These are phyloP conservation scores for Colletotrichum filicis DNA, from an alignment of 2,329 filamentous ascomycete species.

Conservation along the genomic window DNA sequence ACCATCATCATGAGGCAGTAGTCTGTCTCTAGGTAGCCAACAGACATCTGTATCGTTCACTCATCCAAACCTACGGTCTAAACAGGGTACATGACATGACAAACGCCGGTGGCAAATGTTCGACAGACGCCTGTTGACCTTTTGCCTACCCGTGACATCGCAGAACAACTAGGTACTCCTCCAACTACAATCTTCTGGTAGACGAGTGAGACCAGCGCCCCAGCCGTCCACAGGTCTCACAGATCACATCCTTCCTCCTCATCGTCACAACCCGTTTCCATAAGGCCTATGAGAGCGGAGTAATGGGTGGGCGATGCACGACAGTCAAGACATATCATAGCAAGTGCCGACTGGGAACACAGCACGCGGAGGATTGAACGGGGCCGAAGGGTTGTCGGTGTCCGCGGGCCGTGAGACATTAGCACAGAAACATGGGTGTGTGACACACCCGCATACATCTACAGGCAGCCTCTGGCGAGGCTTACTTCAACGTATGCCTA, in stretches of 20 bases:
- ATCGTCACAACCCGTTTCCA: not conserved
- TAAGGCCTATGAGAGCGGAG: too few relatives aligned
- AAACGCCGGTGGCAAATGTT: too few relatives aligned
- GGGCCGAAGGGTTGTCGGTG: not conserved
- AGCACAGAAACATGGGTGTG: not conserved
- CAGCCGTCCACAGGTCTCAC: not conserved
- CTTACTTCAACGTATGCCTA: not conserved
- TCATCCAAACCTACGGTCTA: not conserved
- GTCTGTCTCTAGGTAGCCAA: not conserved
- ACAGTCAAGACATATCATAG: not conserved
- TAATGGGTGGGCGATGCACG: not conserved
- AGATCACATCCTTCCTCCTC: not conserved
- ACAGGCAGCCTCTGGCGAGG: not conserved
- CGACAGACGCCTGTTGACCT: not conserved
- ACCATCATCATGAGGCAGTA: not conserved
- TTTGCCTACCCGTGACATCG: not conserved
- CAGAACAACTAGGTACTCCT: too few relatives aligned
- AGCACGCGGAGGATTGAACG: not conserved
- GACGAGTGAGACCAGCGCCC: not conserved
- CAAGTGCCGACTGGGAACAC: not conserved
- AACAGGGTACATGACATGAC: not conserved
- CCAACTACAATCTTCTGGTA: too few relatives aligned
- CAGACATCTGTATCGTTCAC: not conserved
- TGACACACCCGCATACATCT: not conserved
- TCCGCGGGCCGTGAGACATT: not conserved